Conservation (phyloP, 2,329 filamentous ascomycete genomes). For the Fusarium incarnatum region DNA sequence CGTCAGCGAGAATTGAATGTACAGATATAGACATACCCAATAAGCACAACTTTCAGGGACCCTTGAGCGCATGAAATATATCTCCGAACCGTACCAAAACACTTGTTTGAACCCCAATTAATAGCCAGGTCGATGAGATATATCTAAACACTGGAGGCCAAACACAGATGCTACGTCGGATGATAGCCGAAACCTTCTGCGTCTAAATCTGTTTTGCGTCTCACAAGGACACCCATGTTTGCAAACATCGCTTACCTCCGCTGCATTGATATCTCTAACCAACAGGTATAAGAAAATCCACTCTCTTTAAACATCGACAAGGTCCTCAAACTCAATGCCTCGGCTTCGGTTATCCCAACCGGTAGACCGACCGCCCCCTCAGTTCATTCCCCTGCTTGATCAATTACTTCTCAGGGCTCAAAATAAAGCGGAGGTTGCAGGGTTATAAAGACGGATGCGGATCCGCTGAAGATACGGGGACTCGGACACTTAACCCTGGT, state of each 20-base stretch:
- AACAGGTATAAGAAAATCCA: neutral
- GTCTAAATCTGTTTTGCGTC: neutral
- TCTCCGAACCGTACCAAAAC: neutral
- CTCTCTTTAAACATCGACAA: neutral
- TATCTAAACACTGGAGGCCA: neutral
- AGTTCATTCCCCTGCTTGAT: neutral
- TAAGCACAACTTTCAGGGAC: no score
- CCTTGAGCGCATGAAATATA: neutral
- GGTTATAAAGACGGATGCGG: neutral
- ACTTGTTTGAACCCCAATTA: neutral
- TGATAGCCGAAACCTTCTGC: neutral
- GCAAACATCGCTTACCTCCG: neutral
- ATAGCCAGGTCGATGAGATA: neutral
- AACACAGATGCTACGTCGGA: neutral
- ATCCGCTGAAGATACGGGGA: neutral
- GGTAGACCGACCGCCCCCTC: neutral
- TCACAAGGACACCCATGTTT: neutral
- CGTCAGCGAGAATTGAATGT: no score
- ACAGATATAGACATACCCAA: no score
- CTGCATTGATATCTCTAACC: neutral
- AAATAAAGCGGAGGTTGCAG: neutral
- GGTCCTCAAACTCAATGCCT: neutral
- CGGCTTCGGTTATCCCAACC: slow-evolving; percentile 3
- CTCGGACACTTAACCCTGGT: neutral
- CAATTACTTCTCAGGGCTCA: neutral